A percentile compares a stretch with the other conserved stretches of the same genome.
phyloP scores from a whole-genome alignment of 2,329 filamentous ascomycete genomes.

The Neopestalotiopsis sp. region DNA sequence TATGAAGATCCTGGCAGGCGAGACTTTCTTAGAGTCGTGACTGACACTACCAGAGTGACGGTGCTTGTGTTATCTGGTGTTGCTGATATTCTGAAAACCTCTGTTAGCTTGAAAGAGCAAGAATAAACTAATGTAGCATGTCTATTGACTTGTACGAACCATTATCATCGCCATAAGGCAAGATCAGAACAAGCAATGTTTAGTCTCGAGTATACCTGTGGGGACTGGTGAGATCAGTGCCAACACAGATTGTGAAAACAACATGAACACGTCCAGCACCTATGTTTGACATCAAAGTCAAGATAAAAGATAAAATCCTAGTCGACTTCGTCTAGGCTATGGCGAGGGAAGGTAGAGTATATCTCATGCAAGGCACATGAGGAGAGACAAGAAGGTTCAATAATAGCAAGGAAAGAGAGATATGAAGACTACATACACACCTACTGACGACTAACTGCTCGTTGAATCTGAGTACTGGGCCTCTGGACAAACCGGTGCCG shows the following conservation, averaged over 20 bases:
- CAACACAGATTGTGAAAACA: neutral
- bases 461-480: constrained; percentile 1
- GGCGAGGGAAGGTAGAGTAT: neutral
- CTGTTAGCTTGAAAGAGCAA: neutral
- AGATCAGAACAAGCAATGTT: neutral
- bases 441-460: neutral
- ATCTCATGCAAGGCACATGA: neutral
- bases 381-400: neutral
- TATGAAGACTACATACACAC: neutral
- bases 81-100: neutral
- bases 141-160: constrained; percentile 4
- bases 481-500: constrained; percentile 5
- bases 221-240: constrained; percentile 11
- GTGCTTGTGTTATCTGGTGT: neutral
- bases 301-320: neutral
- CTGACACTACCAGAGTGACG: constrained; percentile 1
- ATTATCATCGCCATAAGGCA: constrained; percentile 7
- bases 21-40: neutral
- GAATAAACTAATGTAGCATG: neutral
- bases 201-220: neutral
- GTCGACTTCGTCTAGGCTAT: neutral
- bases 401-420: constrained; percentile 1
- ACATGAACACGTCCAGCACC: neutral
- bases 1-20: neutral
- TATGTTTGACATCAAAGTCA: neutral